Evolutionary conservation across 371 early-diverging fungal genomes (phyloP), one percentile per base, ranked within the genome.

Genomic region (Amoeboaphelidium occidentale): DNA sequence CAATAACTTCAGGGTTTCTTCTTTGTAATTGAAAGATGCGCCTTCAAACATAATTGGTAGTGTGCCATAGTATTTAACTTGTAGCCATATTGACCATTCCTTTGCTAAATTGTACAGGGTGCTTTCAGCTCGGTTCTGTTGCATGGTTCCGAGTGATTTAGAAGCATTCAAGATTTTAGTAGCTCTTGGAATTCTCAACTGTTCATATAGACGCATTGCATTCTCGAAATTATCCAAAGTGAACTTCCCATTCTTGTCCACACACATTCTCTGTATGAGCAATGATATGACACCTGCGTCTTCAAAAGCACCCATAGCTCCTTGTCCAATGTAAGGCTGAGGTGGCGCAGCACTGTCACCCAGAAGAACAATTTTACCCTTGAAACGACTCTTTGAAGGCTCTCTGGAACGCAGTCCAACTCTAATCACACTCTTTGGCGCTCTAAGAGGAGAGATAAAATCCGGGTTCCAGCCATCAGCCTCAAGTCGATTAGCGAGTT

Each of bases 291-390:
- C 25, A 4, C 53, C 56, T 26, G 43, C 59, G 42, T 57, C 57
- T 20, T 57, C 47, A 4, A 57, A 25, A 3, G 57, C 60, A 49
- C 46, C 42, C 48, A 57, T 57, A 14, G 60, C 57, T n/a, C 57
- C 57, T 27, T 57, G 61, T 12, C 57, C 57, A 17, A 51, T 55
- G 39, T 57, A 57, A 14, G 57, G 57, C 2, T 25, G 25, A 17
- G 48, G 49, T 13, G 60, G 61, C 26, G 60, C 61, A 23, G 57
- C 57, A 2, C 61, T 60, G 27, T 57, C 57, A 14, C 57, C 57
- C 2, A 57, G 21, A 13, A 57, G 55, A 21, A 53, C 45, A 42
- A 54, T 17, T 12, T 56, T 49, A 10, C 42, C 20, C 10, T 55
- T 4, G 45, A 43, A 20, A 57, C 61, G 61, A 3, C 17, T 42